These are phyloP conservation scores for Borealophlyctis nickersoniae DNA, from an alignment of 192 early-diverging fungal species.

Conservation along the genomic window DNA sequence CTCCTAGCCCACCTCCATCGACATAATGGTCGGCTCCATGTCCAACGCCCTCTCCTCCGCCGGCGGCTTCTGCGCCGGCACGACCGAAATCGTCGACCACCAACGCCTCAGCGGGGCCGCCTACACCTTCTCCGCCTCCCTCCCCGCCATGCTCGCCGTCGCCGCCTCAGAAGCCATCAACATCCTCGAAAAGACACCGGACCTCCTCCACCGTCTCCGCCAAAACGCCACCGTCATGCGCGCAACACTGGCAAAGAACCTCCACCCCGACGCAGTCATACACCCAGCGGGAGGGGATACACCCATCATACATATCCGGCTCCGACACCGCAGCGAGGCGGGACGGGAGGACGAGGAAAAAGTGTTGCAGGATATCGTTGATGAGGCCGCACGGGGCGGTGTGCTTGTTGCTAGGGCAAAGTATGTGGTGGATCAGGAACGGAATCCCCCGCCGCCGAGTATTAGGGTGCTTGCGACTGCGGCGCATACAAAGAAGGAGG, in stretches of 20 bases:
- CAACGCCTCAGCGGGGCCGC: constrained; percentile 84
- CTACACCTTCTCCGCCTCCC: constrained; percentile 91
- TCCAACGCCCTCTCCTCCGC: constrained; percentile 72
- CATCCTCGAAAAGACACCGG: constrained; percentile 49
- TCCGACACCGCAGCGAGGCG: constrained; percentile 28
- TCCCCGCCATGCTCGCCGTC: constrained; percentile 90
- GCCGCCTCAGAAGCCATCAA: constrained; percentile 81
- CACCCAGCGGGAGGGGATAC: constrained; percentile 21
- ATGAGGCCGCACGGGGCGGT: constrained; percentile 72
- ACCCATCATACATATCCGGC: constrained; percentile 76
- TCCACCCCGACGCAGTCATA: constrained; percentile 54
- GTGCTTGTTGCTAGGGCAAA: constrained; percentile 84
- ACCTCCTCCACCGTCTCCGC: constrained; percentile 49
- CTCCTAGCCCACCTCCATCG: constrained; percentile 65
- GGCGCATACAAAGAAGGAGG: constrained; percentile 76
- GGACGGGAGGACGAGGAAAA: constrained; percentile 70
- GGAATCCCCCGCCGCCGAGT: constrained; percentile 66
- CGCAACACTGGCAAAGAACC: constrained; percentile 44
- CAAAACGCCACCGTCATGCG: constrained; percentile 67
- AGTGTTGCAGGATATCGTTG: constrained; percentile 77
- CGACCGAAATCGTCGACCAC: constrained; percentile 84
- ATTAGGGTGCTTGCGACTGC: constrained; percentile 78
- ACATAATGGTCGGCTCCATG: constrained; percentile 86
- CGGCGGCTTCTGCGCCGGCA: constrained; percentile 91
- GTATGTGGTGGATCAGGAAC: constrained; percentile 83